Conservation (phyloP, 495 filamentous ascomycete species). For the Choiromyces venosus region DNA sequence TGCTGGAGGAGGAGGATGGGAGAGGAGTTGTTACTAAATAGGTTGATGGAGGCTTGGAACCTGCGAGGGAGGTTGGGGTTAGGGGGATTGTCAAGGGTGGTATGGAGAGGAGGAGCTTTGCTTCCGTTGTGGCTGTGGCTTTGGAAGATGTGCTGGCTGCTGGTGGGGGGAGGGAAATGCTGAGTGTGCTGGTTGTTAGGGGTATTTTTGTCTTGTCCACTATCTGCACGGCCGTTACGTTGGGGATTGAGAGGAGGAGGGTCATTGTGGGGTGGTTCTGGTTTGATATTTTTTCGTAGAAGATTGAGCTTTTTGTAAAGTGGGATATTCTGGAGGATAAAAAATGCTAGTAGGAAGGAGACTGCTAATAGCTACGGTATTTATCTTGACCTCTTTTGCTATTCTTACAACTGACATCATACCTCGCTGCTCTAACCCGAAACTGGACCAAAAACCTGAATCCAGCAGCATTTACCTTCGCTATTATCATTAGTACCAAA, state of each 20-base stretch:
- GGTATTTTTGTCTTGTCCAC: slow-evolving; percentile 6
- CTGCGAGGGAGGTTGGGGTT: background rate
- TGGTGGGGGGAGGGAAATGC: slow-evolving; percentile 7
- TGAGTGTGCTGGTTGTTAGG: slow-evolving; percentile 16
- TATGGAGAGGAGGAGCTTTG: slow-evolving; percentile 14
- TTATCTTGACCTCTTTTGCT: background rate
- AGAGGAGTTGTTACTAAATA: slow-evolving; percentile 20
- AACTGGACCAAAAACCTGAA: background rate
- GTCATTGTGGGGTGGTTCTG: background rate
- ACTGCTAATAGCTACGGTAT: background rate
- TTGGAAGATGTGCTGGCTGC: background rate
- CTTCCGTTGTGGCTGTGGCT: background rate
- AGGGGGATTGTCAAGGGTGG: slow-evolving; percentile 19
- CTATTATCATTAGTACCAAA: background rate
- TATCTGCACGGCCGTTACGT: slow-evolving; percentile 15
- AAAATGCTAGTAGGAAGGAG: background rate
- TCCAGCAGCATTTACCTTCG: background rate
- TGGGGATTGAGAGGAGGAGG: slow-evolving; percentile 17
- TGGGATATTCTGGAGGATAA: background rate
- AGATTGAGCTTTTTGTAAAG: background rate
- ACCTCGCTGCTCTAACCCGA: background rate
- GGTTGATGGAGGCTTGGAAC: slow-evolving; percentile 9
- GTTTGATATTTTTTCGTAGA: background rate
- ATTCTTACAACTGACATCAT: background rate
- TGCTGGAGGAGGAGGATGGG: slow-evolving; percentile 1